Conservation (phyloP, 1,284 basidiomycete genomes). For the Pterulicium gracile region DNA sequence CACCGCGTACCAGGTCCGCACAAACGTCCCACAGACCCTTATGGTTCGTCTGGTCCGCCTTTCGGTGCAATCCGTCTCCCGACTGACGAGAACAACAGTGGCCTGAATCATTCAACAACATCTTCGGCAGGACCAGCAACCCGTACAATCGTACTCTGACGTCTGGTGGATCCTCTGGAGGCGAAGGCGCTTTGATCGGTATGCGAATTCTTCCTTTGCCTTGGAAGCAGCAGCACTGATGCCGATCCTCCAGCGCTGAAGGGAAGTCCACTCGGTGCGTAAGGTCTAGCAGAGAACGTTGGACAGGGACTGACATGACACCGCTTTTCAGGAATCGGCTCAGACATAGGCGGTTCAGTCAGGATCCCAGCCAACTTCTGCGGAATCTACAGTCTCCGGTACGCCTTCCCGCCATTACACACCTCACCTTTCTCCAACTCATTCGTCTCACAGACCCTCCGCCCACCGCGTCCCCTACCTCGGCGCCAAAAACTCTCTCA, state of each 20-base stretch:
- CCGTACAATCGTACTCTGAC: slow-evolving; percentile 37
- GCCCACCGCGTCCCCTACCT: background rate
- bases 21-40: slow-evolving; percentile 37
- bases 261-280: slow-evolving; percentile 2
- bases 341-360: slow-evolving; percentile 29
- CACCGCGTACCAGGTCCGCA: slow-evolving; percentile 11
- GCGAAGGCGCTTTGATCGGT: slow-evolving; percentile 49
- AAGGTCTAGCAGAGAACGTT: background rate
- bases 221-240: background rate
- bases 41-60: slow-evolving; percentile 22
- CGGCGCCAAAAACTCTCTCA: background rate
- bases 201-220: slow-evolving; percentile 21
- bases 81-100: slow-evolving; percentile 16
- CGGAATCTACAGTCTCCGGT: slow-evolving; percentile 9
- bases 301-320: background rate
- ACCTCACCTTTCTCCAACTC: background rate
- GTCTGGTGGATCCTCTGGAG: slow-evolving; percentile 49
- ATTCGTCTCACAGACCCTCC: background rate
- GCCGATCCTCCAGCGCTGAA: background rate
- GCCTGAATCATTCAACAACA: slow-evolving; percentile 20
- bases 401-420: slow-evolving; percentile 17
- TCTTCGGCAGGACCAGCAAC: slow-evolving; percentile 33
- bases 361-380: slow-evolving; percentile 1
- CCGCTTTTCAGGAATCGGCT: slow-evolving; percentile 30
- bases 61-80: slow-evolving; percentile 10